Evolutionary conservation across 192 early-diverging fungal genomes (phyloP), one percentile per base, ranked within the genome.

Genomic region (Entophlyctis helioformis): DNA sequence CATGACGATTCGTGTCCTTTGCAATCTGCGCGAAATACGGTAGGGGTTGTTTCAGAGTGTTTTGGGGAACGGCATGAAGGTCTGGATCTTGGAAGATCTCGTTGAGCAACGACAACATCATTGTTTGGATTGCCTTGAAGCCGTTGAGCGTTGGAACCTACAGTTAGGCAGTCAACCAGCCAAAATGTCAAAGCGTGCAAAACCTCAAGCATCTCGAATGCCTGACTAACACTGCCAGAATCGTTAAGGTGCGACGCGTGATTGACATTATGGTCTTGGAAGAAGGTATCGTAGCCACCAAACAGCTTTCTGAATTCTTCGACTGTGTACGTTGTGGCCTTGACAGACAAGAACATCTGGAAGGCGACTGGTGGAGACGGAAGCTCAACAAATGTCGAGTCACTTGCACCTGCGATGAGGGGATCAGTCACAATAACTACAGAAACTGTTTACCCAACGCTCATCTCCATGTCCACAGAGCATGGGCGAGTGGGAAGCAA

Each of bases 11-110:
- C 50, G 9, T 5, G 31, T 16, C 20, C 24, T 50, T 44, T 1
- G 46, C 32, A 2, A 65, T 53, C 36, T 65, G 59, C 20, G 56
- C 57, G 47, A 60, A 62, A 39, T 55, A 70, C 16, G 60, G 67
- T 7, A 56, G 21, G 4, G 57, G 44, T 20, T 54, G 48, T 23
- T 18, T 18, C 5, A 21, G 40, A 5, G 53, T 6, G 13, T 29
- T 40, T 2, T 41, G 44, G 16, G 51, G 56, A 3, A 66, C 39
- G 10, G 11, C 18, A 28, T 65, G 57, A 1, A 60, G 38, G 37
- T 60, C 53, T 2, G 46, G 46, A 20, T 68, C 66, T 36, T 63
- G 60, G n/a, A n/a, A n/a, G n/a, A n/a, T n/a, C n/a, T n/a, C n/a
- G n/a, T n/a, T n/a, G n/a, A n/a, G n/a, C n/a, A n/a, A n/a, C n/a